Percentiles rank a stretch among this genome's conserved stretches.
phyloP scores from a whole-genome alignment of 495 filamentous ascomycete species.

The Echria macrotheca region DNA sequence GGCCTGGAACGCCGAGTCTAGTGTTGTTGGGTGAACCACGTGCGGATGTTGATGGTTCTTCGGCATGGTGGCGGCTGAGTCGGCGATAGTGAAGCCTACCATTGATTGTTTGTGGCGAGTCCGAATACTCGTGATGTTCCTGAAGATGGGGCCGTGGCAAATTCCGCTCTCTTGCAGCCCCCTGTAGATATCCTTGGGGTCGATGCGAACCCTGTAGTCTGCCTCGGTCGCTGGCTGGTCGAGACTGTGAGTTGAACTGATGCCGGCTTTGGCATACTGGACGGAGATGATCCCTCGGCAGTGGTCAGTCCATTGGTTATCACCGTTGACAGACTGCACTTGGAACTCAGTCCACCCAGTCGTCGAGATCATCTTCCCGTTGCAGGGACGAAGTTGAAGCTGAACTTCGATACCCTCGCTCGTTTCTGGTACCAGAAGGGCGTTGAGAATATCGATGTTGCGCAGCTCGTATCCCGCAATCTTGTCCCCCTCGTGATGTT shows the following conservation, averaged over 20 bases:
- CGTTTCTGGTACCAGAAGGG: conserved; percentile 38
- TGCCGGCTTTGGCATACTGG: conserved; percentile 14
- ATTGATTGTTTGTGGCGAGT: conserved; percentile 20
- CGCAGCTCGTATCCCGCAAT: conserved; percentile 31
- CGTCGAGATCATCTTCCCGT: conserved; percentile 32
- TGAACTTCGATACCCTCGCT: conserved; percentile 33
- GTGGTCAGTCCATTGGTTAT: conserved; percentile 34
- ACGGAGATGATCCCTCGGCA: conserved; percentile 29
- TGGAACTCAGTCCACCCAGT: conserved; percentile 32
- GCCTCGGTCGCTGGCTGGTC: conserved; percentile 12
- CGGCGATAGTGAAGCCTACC: conserved; percentile 29
- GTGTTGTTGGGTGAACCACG: conserved; percentile 45
- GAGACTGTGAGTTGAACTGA: background rate
- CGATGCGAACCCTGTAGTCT: conserved; percentile 18
- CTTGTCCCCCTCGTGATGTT: background rate
- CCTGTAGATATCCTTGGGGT: conserved; percentile 25
- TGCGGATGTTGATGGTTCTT: conserved; percentile 34
- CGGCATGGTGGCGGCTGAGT: conserved; percentile 39
- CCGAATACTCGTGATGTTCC: conserved; percentile 27
- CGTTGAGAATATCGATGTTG: conserved; percentile 36
- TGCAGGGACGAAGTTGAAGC: conserved; percentile 36
- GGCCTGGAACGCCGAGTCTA: conserved; percentile 38
- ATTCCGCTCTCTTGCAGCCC: conserved; percentile 26
- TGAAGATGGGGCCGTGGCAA: conserved; percentile 34
- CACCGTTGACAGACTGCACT: conserved; percentile 41